These are phyloP conservation scores for Sinapis alba DNA, from an alignment of 441 rosid species.

Conservation along the genomic window DNA sequence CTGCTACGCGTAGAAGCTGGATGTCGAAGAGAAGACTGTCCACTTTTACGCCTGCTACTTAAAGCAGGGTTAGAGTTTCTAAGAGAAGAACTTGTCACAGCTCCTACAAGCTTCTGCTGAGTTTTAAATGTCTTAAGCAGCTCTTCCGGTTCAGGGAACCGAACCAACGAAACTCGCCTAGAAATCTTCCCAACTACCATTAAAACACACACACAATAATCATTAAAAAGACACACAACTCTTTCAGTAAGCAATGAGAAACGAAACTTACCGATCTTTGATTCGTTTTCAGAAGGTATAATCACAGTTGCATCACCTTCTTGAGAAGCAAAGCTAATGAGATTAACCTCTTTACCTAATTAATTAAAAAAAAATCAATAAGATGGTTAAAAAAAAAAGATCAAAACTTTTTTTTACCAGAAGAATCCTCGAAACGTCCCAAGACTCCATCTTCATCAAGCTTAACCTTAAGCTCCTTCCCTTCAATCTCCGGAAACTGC, in stretches of 20 bases:
- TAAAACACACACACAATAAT: neutral
- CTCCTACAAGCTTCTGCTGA: conserved; percentile 42
- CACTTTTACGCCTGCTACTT: conserved; percentile 43
- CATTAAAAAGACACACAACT: neutral
- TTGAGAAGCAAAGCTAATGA: conserved; percentile 56
- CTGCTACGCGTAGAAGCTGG: conserved; percentile 53
- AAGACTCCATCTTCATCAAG: conserved; percentile 53
- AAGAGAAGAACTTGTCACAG: conserved; percentile 41
- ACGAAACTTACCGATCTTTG: conserved; percentile 54
- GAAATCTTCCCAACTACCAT: conserved; percentile 66
- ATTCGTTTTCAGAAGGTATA: conserved; percentile 48
- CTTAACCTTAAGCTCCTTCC: conserved; percentile 50
- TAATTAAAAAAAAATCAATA: neutral
- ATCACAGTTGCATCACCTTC: conserved; percentile 61
- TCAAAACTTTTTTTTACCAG: conserved; percentile 46
- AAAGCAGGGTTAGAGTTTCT: conserved; percentile 34
- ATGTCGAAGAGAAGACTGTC: conserved; percentile 33
- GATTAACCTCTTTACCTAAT: conserved; percentile 61
- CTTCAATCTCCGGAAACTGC: conserved; percentile 68
- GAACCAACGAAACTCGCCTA: conserved; percentile 59
- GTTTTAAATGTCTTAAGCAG: conserved; percentile 41
- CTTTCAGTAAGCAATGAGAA: neutral
- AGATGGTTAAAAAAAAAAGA: neutral
- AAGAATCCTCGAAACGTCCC: conserved; percentile 61
- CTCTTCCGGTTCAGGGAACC: conserved; percentile 64